phyloP scores from a whole-genome alignment of 352 stramenopile species.

The Globisporangium polare region DNA sequence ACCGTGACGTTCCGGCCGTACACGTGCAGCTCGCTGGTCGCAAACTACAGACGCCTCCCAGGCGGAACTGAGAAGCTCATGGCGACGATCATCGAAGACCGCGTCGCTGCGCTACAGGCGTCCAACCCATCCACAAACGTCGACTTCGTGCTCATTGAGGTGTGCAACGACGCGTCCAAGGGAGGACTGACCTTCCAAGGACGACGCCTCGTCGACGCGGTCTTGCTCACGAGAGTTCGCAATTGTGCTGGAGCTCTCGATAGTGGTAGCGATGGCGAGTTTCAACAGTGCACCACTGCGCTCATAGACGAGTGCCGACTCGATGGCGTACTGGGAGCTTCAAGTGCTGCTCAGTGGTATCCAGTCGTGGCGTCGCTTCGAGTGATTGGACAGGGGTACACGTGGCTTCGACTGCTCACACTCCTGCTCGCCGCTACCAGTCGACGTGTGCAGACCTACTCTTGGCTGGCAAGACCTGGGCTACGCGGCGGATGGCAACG shows the following conservation, averaged over 20 bases:
- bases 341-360: not conserved
- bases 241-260: not conserved
- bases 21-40: not conserved
- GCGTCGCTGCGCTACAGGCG: not conserved
- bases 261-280: too few relatives aligned
- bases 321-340: not conserved
- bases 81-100: not conserved
- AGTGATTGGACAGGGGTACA: slow-evolving; percentile 2
- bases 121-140: not conserved
- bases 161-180: not conserved
- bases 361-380: not conserved
- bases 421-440: not conserved
- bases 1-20: not conserved
- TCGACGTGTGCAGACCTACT: slow-evolving; percentile 1
- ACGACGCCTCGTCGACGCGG: not conserved
- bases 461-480: not conserved
- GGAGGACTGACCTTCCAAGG: not conserved
- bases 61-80: not conserved
- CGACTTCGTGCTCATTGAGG: slow-evolving; percentile 1
- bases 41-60: not conserved
- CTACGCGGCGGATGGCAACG: not conserved
- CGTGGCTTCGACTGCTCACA: not conserved
- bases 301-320: slow-evolving; percentile 1
- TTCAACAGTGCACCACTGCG: not conserved
- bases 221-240: not conserved